phyloP scores from a whole-genome alignment of 225 moss, liverwort and hornwort species.

The Anthoceros angustus region DNA sequence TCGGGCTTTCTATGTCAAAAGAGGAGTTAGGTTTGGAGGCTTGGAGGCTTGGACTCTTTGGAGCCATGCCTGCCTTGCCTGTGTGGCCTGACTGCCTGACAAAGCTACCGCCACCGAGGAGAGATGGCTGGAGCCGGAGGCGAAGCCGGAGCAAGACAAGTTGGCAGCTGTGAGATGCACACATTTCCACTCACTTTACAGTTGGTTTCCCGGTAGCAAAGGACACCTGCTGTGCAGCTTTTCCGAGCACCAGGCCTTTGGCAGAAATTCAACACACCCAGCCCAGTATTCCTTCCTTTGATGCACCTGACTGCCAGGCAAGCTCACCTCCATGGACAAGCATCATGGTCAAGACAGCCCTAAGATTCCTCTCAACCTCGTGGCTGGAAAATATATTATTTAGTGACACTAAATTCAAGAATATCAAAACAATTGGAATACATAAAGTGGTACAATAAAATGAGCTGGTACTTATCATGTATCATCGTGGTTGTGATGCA shows the following conservation, averaged over 20 bases:
- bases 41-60: no score
- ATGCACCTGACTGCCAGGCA: background rate
- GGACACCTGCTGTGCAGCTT: constrained; percentile 5
- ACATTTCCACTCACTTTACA: background rate
- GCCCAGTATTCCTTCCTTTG: background rate
- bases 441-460: no score
- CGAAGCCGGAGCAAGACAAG: background rate
- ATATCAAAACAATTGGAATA: no score
- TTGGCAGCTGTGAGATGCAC: background rate
- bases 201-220: background rate
- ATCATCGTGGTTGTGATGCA: no score
- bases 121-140: background rate
- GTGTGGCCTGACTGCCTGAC: background rate
- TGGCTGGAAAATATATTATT: no score
- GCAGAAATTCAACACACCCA: background rate
- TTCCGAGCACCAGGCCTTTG: background rate
- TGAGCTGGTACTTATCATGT: no score
- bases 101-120: background rate
- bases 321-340: background rate
- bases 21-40: no score
- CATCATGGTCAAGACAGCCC: no score
- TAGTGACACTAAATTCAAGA: no score
- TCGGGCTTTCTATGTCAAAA: no score
- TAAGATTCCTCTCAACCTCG: no score
- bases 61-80: no score